These are phyloP conservation scores for Mentha longifolia DNA, from an alignment of 257 asterid species.

Conservation along the genomic window DNA sequence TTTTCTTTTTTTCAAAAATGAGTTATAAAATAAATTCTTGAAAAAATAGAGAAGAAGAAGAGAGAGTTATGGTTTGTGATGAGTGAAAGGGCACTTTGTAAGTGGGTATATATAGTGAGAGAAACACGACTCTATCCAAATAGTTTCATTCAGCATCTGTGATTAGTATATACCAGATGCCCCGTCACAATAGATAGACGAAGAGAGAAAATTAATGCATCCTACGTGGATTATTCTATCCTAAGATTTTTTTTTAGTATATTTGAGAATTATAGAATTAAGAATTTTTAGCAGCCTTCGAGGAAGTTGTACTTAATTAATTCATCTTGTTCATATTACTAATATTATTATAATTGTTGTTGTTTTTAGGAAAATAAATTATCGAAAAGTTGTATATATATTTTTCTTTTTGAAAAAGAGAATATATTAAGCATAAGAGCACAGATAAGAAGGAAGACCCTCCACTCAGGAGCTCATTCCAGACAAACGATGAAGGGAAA, in stretches of 20 bases:
- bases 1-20: background rate
- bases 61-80: conserved; percentile 27
- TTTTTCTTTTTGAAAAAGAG: too few species aligned
- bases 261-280: background rate
- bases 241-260: background rate
- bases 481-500: too few species aligned
- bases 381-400: too few species aligned
- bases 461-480: too few species aligned
- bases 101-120: conserved; percentile 39
- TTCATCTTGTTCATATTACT: too few species aligned
- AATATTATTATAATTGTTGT: too few species aligned
- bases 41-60: background rate
- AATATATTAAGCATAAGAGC: too few species aligned
- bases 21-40: conserved; percentile 1
- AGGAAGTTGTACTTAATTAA: background rate
- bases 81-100: conserved; percentile 26
- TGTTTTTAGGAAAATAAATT: too few species aligned
- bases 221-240: conserved; percentile 41
- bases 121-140: conserved; percentile 6
- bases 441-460: too few species aligned
- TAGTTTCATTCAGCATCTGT: conserved; percentile 24
- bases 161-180: conserved; percentile 33
- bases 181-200: conserved; percentile 33
- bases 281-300: background rate
- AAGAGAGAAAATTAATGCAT: conserved; percentile 23